These are phyloP conservation scores for Diplodia sapinea DNA, from an alignment of 2,329 filamentous ascomycete species.

Conservation along the genomic window DNA sequence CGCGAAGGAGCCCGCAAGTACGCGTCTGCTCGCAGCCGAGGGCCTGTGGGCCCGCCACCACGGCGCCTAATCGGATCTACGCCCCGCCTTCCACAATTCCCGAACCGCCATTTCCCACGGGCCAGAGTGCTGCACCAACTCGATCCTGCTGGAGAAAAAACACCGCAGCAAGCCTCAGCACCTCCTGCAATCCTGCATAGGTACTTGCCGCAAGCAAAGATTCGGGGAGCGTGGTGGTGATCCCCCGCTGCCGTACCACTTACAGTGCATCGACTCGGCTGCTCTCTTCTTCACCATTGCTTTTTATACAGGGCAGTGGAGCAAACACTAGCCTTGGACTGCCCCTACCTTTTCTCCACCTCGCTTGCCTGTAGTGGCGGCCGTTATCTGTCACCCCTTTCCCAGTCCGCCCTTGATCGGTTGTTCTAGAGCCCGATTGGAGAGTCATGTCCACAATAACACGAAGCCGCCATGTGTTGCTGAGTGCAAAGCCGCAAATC, in stretches of 20 bases:
- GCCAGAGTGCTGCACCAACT: not conserved
- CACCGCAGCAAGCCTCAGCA: not conserved
- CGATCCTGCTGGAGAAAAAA: not conserved
- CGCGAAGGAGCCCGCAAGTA: not conserved
- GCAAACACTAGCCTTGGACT: not conserved
- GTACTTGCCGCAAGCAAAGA: not conserved
- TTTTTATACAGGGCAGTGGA: not conserved
- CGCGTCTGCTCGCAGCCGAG: slow-evolving; percentile 6
- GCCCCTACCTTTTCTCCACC: not conserved
- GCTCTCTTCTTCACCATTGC: not conserved
- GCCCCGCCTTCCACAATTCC: not conserved
- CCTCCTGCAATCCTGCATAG: not conserved
- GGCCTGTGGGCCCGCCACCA: not conserved
- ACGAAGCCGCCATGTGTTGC: not conserved
- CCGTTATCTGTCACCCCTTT: not conserved
- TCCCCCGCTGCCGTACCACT: not conserved
- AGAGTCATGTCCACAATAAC: slow-evolving; percentile 8
- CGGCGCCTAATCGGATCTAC: slow-evolving; percentile 22
- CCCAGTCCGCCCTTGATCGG: not conserved
- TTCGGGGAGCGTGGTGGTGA: not conserved
- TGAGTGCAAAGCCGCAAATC: slow-evolving; percentile 3
- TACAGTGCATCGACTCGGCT: not conserved
- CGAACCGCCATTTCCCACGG: not conserved
- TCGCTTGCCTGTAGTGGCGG: not conserved
- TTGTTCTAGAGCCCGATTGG: not conserved